Percentiles rank a stretch among this genome's conserved stretches.
Conservation (phyloP, 2,329 filamentous ascomycete genomes). For the Camptophora hylomeconis region DNA sequence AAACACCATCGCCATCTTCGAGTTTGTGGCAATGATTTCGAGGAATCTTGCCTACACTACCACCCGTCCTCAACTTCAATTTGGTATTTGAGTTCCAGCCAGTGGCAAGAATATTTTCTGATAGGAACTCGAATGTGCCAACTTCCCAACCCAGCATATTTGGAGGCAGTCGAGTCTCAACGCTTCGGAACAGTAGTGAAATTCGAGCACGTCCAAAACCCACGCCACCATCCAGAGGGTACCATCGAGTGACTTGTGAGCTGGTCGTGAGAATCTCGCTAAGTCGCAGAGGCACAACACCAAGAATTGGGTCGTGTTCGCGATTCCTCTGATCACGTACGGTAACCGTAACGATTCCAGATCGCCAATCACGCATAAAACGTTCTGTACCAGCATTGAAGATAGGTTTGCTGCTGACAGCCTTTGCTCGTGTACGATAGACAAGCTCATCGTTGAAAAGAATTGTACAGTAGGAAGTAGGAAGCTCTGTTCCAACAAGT, state of each 20-base stretch:
- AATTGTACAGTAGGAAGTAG: slow-evolving; percentile 89
- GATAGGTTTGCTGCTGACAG: slow-evolving; percentile 85
- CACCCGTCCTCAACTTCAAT: slow-evolving; percentile 69
- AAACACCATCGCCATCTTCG: slow-evolving; percentile 46
- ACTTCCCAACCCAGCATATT: slow-evolving; percentile 86
- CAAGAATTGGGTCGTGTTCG: slow-evolving; percentile 88
- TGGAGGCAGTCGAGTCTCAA: slow-evolving; percentile 76
- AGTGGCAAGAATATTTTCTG: slow-evolving; percentile 46
- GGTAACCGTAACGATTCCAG: slow-evolving; percentile 69
- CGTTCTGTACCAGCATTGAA: slow-evolving; percentile 94
- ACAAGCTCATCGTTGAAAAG: slow-evolving; percentile 31
- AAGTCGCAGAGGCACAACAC: slow-evolving; percentile 77
- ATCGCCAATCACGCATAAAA: slow-evolving; percentile 88
- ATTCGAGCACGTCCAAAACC: slow-evolving; percentile 83
- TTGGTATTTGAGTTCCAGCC: slow-evolving; percentile 55
- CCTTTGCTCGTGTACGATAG: slow-evolving; percentile 91
- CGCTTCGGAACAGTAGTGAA: slow-evolving; percentile 76
- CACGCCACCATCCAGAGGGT: slow-evolving; percentile 88
- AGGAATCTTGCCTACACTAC: slow-evolving; percentile 59
- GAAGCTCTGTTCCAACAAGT: slow-evolving; percentile 39
- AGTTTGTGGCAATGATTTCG: slow-evolving; percentile 48
- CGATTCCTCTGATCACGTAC: slow-evolving; percentile 81
- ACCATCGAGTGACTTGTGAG: slow-evolving; percentile 83
- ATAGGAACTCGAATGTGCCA: slow-evolving; percentile 80
- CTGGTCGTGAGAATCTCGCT: slow-evolving; percentile 78